Percentiles rank a stretch among this genome's conserved stretches.
phyloP scores from a whole-genome alignment of 805 yeast genomes.

The Ogataea paraovalis region DNA sequence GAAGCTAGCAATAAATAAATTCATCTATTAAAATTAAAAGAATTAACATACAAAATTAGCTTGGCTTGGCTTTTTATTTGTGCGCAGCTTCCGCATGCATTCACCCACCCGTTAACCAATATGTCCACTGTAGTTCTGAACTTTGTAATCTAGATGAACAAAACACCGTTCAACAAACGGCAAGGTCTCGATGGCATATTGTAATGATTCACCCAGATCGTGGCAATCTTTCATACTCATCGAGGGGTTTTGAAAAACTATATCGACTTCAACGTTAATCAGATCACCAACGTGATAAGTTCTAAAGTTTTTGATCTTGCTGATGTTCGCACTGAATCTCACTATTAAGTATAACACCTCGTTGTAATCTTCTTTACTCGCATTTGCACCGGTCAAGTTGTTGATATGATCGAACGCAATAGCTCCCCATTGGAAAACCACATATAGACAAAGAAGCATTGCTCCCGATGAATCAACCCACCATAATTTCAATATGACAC shows the following conservation, averaged over 20 bases:
- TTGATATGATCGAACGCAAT: conserved; percentile 70
- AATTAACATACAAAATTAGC: no score
- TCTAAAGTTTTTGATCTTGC: conserved; percentile 59
- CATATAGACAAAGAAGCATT: conserved; percentile 53
- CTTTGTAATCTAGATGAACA: conserved; percentile 68
- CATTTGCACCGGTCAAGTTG: conserved; percentile 72
- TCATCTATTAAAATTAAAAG: no score
- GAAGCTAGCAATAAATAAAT: no score
- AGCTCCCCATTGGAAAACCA: conserved; percentile 57
- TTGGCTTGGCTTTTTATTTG: no score
- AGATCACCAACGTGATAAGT: conserved; percentile 80
- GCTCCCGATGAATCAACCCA: conserved; percentile 81
- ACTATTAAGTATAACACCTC: conserved; percentile 62
- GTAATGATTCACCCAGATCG: conserved; percentile 77
- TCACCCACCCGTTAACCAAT: conserved; percentile 13
- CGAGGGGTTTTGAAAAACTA: conserved; percentile 47
- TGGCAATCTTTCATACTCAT: conserved; percentile 63
- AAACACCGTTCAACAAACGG: conserved; percentile 78
- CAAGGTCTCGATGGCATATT: conserved; percentile 72
- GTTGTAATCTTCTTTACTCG: conserved; percentile 57
- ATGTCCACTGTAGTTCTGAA: conserved; percentile 37
- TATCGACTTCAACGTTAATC: conserved; percentile 71
- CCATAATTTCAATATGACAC: conserved; percentile 50
- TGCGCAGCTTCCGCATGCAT: no score
- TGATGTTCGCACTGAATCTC: conserved; percentile 65